Base-by-base conservation (phyloP, 768 basidiomycete species). In the Amanita rimosa region DNA sequence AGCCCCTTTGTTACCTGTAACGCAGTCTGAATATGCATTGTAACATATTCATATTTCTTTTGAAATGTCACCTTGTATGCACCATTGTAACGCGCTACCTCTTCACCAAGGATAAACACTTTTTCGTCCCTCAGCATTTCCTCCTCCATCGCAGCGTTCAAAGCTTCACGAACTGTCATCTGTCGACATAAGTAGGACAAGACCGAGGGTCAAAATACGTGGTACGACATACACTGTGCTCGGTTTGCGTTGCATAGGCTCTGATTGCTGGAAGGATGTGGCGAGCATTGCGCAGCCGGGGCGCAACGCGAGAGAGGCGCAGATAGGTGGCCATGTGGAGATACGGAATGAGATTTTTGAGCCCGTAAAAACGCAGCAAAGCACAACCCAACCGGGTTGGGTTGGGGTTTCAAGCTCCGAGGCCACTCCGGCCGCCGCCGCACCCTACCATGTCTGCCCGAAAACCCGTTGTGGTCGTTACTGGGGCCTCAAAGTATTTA, bases 121-220 rank as follows among this genome's bases (percentile, higher is more conserved):
- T 72, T 84, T 64, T 94, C 88, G 66, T 99, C 96, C 39, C 91
- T 83, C 58, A 83, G 64, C 96, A 99, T 98, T 71, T 99, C 96
- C 70, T 99, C 96, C 71, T 97, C 96, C 89, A 99, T 93, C 24
- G 96, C 96, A 48, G 83, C 70, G 68, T 97, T 98, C 55, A 99
- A 83, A 38, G 96, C 96, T 49, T 99, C 96, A 62, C 96, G 90
- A 53, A 96, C 95, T 48, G 93, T 98, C 94, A 95, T 91, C 91
- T 93, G 21, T 14, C 21, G 19, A 22, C 24, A 27, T 11, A 14
- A 10, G 24, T 24, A 31, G 35, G 33, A 19, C 4, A 26, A 26
- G 10, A n/a, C 27, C 6, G 43, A 11, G 9, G 21, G 14, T 14
- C 4, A 22, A 38, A 21, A 19, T 1, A 21, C 8, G 5, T 22